Evolutionary conservation across 2,329 filamentous ascomycete genomes (phyloP).

Genomic region (Penicillium sp.): DNA sequence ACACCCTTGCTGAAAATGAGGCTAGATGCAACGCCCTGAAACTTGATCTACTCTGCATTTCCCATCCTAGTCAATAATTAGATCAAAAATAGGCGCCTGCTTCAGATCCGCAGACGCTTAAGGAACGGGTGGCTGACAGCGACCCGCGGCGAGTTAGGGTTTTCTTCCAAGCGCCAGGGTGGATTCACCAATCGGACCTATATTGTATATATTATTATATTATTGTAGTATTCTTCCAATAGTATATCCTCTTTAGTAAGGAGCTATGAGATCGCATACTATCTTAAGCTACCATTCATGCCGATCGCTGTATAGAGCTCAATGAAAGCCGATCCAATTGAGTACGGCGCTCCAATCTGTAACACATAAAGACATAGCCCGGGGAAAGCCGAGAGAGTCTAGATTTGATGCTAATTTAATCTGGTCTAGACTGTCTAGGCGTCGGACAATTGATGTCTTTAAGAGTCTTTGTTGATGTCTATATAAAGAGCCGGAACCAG

Average conservation of each 20-base stretch:
- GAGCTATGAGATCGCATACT: neutral
- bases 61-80: neutral
- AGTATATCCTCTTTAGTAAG: neutral
- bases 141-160: conserved; percentile 9
- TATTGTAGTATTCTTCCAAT: neutral
- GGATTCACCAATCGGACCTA: conserved; percentile 10
- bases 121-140: conserved; percentile 27
- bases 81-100: conserved; percentile 13
- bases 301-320: neutral
- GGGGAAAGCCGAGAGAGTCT: conserved; percentile 3
- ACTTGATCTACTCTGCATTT: conserved; percentile 13
- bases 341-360: neutral
- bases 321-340: neutral
- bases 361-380: conserved; percentile 5
- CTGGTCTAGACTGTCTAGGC: conserved; percentile 18
- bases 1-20: neutral
- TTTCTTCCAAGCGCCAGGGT: conserved; percentile 27
- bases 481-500: conserved; percentile 7
- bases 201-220: neutral
- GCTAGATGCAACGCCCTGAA: conserved; percentile 9
- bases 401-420: conserved; percentile 14
- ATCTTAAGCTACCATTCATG: neutral
- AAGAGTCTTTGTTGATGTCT: conserved; percentile 2
- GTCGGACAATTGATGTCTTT: conserved; percentile 1
- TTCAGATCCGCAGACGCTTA: conserved; percentile 9